phyloP scores from a whole-genome alignment of 768 basidiomycete species.

The Rhodosporidiobolus odoratus region DNA sequence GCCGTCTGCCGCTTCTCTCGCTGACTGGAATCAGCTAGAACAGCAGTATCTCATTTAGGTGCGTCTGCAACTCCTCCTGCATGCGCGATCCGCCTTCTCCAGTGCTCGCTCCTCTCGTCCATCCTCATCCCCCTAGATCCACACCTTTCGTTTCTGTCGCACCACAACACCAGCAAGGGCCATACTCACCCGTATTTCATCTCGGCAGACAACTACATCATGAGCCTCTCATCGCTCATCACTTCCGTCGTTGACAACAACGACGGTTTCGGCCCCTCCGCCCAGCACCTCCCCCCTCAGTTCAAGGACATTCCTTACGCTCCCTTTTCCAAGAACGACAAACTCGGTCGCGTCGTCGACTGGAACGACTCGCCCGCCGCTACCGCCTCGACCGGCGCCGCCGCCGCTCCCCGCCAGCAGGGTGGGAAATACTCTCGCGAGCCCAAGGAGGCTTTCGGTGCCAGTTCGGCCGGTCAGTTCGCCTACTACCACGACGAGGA shows the following conservation, averaged over 20 bases:
- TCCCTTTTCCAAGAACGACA: conserved; percentile 97
- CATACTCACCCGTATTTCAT: not conserved
- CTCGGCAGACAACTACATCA: not conserved
- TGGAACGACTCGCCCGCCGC: conserved; percentile 70
- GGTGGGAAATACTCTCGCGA: conserved; percentile 58
- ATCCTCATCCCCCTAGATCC: no score
- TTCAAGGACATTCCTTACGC: conserved; percentile 99
- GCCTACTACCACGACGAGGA: conserved; percentile 98
- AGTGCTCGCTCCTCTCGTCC: no score
- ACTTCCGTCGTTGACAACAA: conserved; percentile 34
- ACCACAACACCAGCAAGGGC: no score
- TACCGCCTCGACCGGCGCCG: conserved; percentile 56
- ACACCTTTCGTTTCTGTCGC: no score
- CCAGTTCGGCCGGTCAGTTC: conserved; percentile 82
- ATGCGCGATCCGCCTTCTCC: no score
- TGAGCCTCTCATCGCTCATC: conserved; percentile 32
- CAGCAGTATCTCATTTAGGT: no score
- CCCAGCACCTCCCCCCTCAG: conserved; percentile 73
- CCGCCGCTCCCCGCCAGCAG: conserved; percentile 44
- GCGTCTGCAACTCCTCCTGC: no score
- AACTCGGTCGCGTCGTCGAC: conserved; percentile 93
- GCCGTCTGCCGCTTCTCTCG: no score
- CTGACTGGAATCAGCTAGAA: no score
- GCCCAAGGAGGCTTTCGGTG: conserved; percentile 78
- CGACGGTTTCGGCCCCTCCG: conserved; percentile 59